phyloP scores from a whole-genome alignment of 345 rosid genomes.

The Eucalyptus erythrocorys region DNA sequence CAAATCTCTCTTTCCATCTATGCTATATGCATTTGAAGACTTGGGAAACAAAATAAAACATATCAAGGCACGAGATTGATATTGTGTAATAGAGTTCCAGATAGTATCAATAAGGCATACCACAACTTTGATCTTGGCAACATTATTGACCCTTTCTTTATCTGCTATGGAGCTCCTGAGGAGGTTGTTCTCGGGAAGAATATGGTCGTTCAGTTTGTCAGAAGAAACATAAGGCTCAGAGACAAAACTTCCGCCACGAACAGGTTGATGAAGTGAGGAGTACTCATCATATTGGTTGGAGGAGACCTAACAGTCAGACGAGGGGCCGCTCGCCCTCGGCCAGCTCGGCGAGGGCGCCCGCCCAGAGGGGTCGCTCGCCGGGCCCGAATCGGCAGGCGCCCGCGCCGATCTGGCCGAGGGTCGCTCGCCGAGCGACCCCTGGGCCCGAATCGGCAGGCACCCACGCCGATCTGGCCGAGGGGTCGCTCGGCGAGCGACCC shows the following conservation, averaged over 20 bases:
- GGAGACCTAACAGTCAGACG: not conserved
- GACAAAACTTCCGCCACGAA: constrained; percentile 14
- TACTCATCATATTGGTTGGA: constrained; percentile 3
- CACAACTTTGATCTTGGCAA: constrained; percentile 63
- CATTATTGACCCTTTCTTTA: constrained; percentile 35
- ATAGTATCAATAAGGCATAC: constrained; percentile 6
- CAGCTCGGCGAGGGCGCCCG: no score
- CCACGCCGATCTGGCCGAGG: no score
- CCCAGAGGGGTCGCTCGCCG: no score
- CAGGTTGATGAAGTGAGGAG: constrained; percentile 5
- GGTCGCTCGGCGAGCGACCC: no score
- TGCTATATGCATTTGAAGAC: not conserved
- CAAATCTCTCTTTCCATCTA: not conserved
- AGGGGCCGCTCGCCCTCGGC: no score
- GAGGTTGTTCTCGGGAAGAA: constrained; percentile 20
- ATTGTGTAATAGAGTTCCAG: not conserved
- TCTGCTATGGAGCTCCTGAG: constrained; percentile 32
- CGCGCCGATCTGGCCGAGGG: no score
- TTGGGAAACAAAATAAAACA: not conserved
- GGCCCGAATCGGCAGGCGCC: no score
- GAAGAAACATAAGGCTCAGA: constrained; percentile 11
- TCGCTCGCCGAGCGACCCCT: no score
- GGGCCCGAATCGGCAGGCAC: no score
- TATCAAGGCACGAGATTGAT: not conserved
- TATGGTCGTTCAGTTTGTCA: constrained; percentile 1